Evolutionary conservation across 2,329 filamentous ascomycete species (phyloP).

Genomic region (Exophiala oligosperma): DNA sequence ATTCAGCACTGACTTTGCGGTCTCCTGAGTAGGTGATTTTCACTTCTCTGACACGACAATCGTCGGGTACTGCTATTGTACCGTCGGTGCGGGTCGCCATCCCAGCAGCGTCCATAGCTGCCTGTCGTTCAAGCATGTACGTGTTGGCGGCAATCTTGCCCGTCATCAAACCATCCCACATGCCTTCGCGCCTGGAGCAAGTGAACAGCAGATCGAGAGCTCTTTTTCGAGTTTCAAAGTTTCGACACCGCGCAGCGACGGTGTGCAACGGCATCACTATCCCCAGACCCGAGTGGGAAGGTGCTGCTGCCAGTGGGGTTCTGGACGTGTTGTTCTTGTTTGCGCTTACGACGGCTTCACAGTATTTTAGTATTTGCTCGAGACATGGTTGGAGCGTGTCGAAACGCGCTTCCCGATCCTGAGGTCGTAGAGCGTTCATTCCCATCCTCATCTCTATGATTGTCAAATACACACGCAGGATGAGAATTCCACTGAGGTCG

Average conservation of each 20-base stretch:
- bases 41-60: conserved; percentile 12
- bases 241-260: conserved; percentile 65
- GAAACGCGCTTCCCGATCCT: conserved; percentile 7
- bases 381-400: conserved; percentile 6
- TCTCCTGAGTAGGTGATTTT: conserved; percentile 9
- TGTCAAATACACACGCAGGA: conserved; percentile 13
- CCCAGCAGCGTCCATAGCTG: no score
- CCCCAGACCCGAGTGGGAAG: conserved; percentile 44
- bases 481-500: not conserved
- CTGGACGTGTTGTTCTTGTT: not conserved
- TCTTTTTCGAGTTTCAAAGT: conserved; percentile 57
- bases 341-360: conserved; percentile 2
- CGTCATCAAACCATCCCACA: conserved; percentile 56
- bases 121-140: conserved; percentile 10
- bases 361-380: conserved; percentile 8
- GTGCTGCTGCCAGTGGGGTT: not conserved
- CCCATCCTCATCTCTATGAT: conserved; percentile 9
- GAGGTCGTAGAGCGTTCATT: conserved; percentile 5
- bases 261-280: conserved; percentile 66
- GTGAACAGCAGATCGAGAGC: conserved; percentile 59
- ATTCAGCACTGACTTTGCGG: conserved; percentile 7
- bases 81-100: not conserved
- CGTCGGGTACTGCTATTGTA: not conserved
- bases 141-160: conserved; percentile 10
- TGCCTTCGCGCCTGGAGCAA: conserved; percentile 63